Evolutionary conservation across 1,284 basidiomycete species (phyloP).

Genomic region (Ceratobasidium sp.): DNA sequence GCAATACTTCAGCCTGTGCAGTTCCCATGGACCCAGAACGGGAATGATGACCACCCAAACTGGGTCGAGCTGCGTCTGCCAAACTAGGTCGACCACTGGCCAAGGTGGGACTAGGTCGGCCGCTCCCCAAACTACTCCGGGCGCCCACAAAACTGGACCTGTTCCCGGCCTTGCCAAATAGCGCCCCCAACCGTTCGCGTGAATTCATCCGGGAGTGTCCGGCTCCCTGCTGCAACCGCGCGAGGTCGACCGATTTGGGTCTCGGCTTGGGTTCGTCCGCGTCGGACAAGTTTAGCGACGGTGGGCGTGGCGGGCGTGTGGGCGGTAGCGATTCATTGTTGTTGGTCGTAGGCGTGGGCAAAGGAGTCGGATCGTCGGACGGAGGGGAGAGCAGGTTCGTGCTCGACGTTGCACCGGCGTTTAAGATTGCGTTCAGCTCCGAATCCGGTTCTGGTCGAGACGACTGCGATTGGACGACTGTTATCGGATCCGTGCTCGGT

Average conservation of each 20-base stretch:
- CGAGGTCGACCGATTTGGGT: conserved; percentile 31
- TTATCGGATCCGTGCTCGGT: conserved; percentile 34
- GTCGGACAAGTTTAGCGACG: conserved; percentile 35
- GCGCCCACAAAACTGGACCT: background rate
- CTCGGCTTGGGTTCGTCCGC: conserved; percentile 18
- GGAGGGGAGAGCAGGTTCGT: conserved; percentile 6
- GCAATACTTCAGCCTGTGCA: background rate
- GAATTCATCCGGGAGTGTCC: conserved; percentile 28
- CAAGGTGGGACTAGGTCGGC: background rate
- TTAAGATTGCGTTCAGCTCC: conserved; percentile 27
- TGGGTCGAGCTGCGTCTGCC: background rate
- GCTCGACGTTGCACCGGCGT: conserved; percentile 22
- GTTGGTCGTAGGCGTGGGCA: too few species aligned
- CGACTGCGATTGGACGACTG: background rate
- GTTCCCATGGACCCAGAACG: background rate
- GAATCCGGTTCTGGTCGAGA: conserved; percentile 5
- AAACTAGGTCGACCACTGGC: background rate
- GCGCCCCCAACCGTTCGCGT: conserved; percentile 28
- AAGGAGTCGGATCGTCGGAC: background rate
- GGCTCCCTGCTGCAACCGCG: background rate
- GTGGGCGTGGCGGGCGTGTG: conserved; percentile 18
- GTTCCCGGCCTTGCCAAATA: background rate
- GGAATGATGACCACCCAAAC: background rate
- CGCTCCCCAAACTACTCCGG: background rate
- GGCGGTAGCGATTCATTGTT: background rate